Evolutionary conservation across 371 early-diverging fungal species (phyloP), one percentile per base, ranked within the genome.

Genomic region (Lichtheimia ramosa): DNA sequence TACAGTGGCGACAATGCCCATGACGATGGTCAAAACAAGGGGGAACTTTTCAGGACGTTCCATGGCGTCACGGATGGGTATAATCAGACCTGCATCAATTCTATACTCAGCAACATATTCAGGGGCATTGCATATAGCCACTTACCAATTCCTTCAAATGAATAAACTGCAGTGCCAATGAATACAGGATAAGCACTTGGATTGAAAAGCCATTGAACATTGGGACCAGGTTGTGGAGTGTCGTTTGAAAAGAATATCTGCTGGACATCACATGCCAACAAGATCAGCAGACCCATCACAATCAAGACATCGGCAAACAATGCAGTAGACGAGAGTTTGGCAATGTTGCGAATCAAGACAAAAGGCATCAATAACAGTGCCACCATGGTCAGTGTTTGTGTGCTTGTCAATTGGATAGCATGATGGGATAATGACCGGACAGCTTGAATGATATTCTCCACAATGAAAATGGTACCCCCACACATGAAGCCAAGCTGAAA

Each of bases 111-210:
- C 18, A 21, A 14, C n/a, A 46, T 46, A 46, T 16, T n/a, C 46
- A 46, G 46, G 18, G 18, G n/a, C 21, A 18, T n/a, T 12, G 18
- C 16, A 18, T 46, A 7, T 14, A 6, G 7, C 15, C 25, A 58
- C 56, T 39, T 68, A 71, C 78, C 79, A 55, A 79, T 91, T 48
- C 96, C 96, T 74, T 96, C 96, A 71, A 90, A 96, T 3, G 95
- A 89, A 71, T 92, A 96, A 34, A 96, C 91, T 55, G 96, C 94
- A 24, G 96, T 96, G 25, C 96, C 96, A 27, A 96, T 76, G 68
- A 96, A 93, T 55, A 94, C 75, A 6, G 93, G 83, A 66, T 90
- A 94, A 25, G 81, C 69, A 8, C 71, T 80, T 23, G 70, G 64
- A 59, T 80, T 80, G 52, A 80, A 71, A 42, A 58, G 16, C 80